Conservation (phyloP, 345 rosid genomes). For the Durio zibethinus region DNA sequence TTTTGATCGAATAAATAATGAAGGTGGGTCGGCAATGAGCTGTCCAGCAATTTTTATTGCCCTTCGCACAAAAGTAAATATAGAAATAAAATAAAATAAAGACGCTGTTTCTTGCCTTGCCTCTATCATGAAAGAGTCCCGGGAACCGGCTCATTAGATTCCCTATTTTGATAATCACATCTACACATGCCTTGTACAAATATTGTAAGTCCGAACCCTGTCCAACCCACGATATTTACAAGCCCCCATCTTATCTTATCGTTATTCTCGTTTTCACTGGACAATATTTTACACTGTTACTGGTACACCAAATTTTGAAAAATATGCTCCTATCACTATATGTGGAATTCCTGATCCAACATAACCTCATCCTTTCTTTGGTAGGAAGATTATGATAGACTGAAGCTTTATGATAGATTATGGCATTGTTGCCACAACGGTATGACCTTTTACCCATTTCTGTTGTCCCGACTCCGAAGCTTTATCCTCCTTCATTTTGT, state of each 20-base stretch:
- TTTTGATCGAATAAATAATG: conserved; percentile 4
- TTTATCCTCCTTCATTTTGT: neutral
- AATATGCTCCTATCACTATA: neutral
- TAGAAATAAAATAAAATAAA: neutral
- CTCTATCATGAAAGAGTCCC: conserved; percentile 14
- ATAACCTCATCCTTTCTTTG: too few relatives aligned
- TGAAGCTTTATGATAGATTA: too few relatives aligned
- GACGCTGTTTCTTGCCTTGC: neutral
- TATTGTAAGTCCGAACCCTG: neutral
- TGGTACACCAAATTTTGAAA: neutral
- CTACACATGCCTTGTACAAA: neutral
- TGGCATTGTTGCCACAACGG: neutral
- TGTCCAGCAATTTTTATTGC: neutral
- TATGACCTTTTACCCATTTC: neutral
- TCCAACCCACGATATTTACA: conserved; percentile 1
- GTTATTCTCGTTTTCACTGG: neutral
- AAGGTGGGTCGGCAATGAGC: conserved; percentile 7
- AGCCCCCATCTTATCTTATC: neutral
- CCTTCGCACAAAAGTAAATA: too few relatives aligned
- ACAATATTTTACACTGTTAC: neutral
- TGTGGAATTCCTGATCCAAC: neutral
- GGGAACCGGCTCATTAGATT: conserved; percentile 30
- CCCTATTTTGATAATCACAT: conserved; percentile 14
- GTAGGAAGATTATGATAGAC: too few relatives aligned
- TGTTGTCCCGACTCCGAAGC: neutral